phyloP scores from a whole-genome alignment of 2,329 filamentous ascomycete species.

The Westerdykella ornata region DNA sequence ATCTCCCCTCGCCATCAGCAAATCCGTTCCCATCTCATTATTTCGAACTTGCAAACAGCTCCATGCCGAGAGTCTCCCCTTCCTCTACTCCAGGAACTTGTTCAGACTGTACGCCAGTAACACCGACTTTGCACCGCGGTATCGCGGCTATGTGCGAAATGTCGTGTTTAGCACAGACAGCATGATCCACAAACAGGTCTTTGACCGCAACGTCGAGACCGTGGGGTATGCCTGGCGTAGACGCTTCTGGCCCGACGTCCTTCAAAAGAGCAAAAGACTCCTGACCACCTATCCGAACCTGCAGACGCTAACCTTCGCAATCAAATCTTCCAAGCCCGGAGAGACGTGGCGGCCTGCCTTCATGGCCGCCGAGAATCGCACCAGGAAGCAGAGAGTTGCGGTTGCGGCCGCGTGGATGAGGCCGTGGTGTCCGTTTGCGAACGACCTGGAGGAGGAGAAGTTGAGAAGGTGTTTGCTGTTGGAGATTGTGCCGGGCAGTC shows the following conservation, averaged over 20 bases:
- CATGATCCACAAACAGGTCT: constrained; percentile 14
- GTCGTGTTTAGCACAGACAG: constrained; percentile 17
- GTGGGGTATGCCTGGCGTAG: constrained; percentile 25
- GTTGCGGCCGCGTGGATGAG: constrained; percentile 24
- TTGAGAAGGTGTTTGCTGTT: constrained; percentile 20
- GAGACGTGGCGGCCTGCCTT: constrained; percentile 22
- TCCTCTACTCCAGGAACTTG: constrained; percentile 45
- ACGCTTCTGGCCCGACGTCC: constrained; percentile 25
- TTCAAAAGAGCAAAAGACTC: constrained; percentile 11
- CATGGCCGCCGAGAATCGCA: constrained; percentile 16
- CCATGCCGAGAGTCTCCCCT: constrained; percentile 37
- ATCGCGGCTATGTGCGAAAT: constrained; percentile 17
- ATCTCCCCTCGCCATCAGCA: constrained; percentile 17
- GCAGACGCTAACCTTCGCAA: constrained; percentile 18
- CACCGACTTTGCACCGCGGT: constrained; percentile 11
- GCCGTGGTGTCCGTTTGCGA: constrained; percentile 13
- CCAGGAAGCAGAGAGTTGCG: constrained; percentile 19
- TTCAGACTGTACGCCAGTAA: constrained; percentile 32
- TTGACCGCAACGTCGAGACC: constrained; percentile 15
- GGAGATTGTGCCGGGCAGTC: constrained; percentile 16
- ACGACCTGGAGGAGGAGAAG: constrained; percentile 8
- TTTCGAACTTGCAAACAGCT: constrained; percentile 39
- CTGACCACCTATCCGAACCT: constrained; percentile 20
- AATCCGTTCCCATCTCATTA: constrained; percentile 15
- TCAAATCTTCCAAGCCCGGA: constrained; percentile 15